phyloP scores from a whole-genome alignment of 2,329 filamentous ascomycete genomes.

The Pyrenochaeta sp. region DNA sequence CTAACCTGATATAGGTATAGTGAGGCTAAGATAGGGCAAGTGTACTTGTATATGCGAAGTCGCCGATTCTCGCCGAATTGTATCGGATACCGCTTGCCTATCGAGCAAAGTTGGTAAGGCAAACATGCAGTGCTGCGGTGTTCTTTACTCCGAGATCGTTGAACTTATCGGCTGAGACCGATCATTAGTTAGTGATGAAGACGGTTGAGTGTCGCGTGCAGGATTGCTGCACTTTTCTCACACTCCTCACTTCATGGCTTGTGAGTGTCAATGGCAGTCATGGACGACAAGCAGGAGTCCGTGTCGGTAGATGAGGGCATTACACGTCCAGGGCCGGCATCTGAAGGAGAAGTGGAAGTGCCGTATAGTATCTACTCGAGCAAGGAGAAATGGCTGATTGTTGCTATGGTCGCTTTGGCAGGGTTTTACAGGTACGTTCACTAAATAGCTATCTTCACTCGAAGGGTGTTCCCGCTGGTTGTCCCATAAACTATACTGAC shows the following conservation, averaged over 20 bases:
- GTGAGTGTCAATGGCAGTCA: conserved; percentile 12
- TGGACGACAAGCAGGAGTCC: conserved; percentile 23
- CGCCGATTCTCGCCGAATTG: conserved; percentile 27
- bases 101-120: conserved; percentile 10
- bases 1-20: background rate
- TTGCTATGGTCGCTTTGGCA: conserved; percentile 41
- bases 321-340: conserved; percentile 15
- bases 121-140: conserved; percentile 22
- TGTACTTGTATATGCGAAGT: background rate
- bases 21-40: background rate
- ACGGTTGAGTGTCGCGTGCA: background rate
- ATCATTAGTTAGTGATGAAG: conserved; percentile 3
- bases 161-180: background rate
- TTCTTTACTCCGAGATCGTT: conserved; percentile 26
- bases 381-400: conserved; percentile 43
- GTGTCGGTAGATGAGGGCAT: conserved; percentile 16
- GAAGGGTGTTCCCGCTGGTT: too few relatives aligned
- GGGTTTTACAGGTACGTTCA: conserved; percentile 37
- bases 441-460: background rate
- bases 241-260: conserved; percentile 5
- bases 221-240: background rate
- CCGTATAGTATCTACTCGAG: conserved; percentile 41
- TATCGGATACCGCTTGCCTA: conserved; percentile 5
- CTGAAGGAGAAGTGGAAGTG: conserved; percentile 23
- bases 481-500: background rate